phyloP scores from a whole-genome alignment of 2,329 filamentous ascomycete species.

The Clonostachys rhizophaga region DNA sequence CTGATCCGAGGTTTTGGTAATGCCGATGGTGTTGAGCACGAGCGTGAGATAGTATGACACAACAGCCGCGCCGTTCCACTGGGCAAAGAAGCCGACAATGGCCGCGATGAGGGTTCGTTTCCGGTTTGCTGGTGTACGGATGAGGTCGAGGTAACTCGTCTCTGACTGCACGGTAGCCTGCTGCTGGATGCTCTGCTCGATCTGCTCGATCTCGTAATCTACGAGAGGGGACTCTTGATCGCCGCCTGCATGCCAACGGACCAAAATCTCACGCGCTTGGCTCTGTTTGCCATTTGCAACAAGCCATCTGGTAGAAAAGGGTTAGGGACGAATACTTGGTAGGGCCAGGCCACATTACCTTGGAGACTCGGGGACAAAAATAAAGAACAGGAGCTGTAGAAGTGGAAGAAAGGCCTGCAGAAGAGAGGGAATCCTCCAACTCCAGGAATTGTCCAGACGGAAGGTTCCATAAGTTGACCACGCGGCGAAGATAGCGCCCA shows the following conservation, averaged over 20 bases:
- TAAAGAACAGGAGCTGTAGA: constrained; percentile 1
- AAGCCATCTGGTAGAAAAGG: constrained; percentile 2
- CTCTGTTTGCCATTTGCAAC: constrained; percentile 27
- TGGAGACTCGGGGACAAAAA: constrained; percentile 6
- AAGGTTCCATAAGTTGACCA: constrained; percentile 15
- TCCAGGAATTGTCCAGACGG: constrained; percentile 7
- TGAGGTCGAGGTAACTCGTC: constrained; percentile 1
- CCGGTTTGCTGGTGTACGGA: constrained; percentile 12
- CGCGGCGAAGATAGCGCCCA: constrained; percentile 13
- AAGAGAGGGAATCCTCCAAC: constrained; percentile 11
- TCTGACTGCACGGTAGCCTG: neutral
- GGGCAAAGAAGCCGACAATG: constrained; percentile 6
- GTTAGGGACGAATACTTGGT: too few relatives aligned
- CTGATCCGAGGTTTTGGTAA: constrained; percentile 19
- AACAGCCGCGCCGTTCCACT: constrained; percentile 3
- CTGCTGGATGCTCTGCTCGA: constrained; percentile 1
- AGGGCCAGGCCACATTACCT: too few relatives aligned
- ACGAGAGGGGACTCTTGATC: constrained; percentile 15
- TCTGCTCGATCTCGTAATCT: constrained; percentile 16
- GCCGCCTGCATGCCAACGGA: constrained; percentile 34
- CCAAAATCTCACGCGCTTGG: constrained; percentile 21
- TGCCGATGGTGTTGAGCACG: constrained; percentile 31
- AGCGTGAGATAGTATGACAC: constrained; percentile 31
- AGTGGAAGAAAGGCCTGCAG: constrained; percentile 8
- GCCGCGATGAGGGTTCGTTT: constrained; percentile 12